Conservation (phyloP, 805 yeast genomes). For the Wickerhamiella bombiphila region DNA sequence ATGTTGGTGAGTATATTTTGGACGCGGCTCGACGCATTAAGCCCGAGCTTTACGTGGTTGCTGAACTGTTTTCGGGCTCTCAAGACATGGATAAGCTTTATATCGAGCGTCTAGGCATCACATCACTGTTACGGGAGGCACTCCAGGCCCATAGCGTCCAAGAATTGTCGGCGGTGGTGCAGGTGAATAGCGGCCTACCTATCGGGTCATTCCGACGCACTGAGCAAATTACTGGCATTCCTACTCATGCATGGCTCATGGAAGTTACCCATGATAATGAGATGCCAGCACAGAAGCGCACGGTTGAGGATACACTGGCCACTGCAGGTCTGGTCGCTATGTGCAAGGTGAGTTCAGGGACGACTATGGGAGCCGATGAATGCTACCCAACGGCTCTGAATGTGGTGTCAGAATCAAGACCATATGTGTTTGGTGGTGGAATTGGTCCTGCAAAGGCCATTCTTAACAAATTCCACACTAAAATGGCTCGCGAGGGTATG, state of each 20-base stretch:
- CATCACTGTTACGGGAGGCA: slow-evolving; percentile 84
- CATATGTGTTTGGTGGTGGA: slow-evolving; percentile 44
- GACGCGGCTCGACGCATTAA: slow-evolving; percentile 78
- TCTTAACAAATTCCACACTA: slow-evolving; percentile 24
- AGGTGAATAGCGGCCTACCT: slow-evolving; percentile 89
- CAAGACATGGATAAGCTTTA: slow-evolving; percentile 80
- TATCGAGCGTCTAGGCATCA: slow-evolving; percentile 81
- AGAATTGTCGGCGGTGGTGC: slow-evolving; percentile 74
- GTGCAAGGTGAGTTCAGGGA: slow-evolving; percentile 87
- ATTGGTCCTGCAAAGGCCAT: slow-evolving; percentile 54
- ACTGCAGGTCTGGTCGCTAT: slow-evolving; percentile 89
- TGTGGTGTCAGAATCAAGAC: slow-evolving; percentile 61
- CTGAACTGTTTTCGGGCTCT: slow-evolving; percentile 86
- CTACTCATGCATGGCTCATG: slow-evolving; percentile 93
- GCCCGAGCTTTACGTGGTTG: slow-evolving; percentile 82
- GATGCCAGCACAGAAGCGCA: slow-evolving; percentile 74
- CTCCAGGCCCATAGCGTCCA: slow-evolving; percentile 90
- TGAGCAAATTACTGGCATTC: slow-evolving; percentile 37
- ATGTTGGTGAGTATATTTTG: slow-evolving; percentile 77
- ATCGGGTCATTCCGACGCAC: slow-evolving; percentile 61
- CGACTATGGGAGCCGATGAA: slow-evolving; percentile 89
- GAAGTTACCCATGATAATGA: slow-evolving; percentile 97
- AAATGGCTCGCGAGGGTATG: slow-evolving; percentile 36
- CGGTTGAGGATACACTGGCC: slow-evolving; percentile 86
- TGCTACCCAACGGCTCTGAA: slow-evolving; percentile 70